Conservation (phyloP, 2,329 filamentous ascomycete species). For the Helotiales sp. region DNA sequence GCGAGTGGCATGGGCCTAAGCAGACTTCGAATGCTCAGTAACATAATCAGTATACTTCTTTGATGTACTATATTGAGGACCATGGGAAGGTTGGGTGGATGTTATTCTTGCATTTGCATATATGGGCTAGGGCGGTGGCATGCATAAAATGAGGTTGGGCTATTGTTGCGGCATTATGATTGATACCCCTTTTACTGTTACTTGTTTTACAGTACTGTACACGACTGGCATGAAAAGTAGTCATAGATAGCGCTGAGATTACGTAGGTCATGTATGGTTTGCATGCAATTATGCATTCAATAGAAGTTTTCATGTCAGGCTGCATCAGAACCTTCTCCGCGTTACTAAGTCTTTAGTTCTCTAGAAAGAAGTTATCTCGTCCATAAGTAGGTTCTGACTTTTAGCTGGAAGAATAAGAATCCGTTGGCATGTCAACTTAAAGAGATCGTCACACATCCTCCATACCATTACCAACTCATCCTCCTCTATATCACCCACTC, state of each 20-base stretch:
- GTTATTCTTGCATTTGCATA: not conserved
- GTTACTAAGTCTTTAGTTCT: too few relatives aligned
- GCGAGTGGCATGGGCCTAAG: slow-evolving; percentile 46
- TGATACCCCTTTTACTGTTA: not conserved
- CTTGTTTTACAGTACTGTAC: not conserved
- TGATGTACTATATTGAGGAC: not conserved
- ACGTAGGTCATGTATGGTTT: too few relatives aligned
- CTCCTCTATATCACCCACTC: not conserved
- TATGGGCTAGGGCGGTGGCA: not conserved
- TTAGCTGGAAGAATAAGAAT: too few relatives aligned
- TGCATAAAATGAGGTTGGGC: not conserved
- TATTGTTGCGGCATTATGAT: not conserved
- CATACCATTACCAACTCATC: not conserved
- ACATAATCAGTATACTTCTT: not conserved
- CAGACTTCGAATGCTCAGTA: not conserved
- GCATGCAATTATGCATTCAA: too few relatives aligned
- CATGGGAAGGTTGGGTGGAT: not conserved
- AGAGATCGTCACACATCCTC: too few relatives aligned
- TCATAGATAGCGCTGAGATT: not conserved
- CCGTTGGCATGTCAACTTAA: too few relatives aligned
- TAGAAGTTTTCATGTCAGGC: too few relatives aligned
- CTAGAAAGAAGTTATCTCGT: too few relatives aligned
- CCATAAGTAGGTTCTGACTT: too few relatives aligned
- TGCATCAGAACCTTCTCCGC: too few relatives aligned
- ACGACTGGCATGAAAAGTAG: not conserved